phyloP scores from a whole-genome alignment of 495 filamentous ascomycete genomes.

The Neurospora sp. region DNA sequence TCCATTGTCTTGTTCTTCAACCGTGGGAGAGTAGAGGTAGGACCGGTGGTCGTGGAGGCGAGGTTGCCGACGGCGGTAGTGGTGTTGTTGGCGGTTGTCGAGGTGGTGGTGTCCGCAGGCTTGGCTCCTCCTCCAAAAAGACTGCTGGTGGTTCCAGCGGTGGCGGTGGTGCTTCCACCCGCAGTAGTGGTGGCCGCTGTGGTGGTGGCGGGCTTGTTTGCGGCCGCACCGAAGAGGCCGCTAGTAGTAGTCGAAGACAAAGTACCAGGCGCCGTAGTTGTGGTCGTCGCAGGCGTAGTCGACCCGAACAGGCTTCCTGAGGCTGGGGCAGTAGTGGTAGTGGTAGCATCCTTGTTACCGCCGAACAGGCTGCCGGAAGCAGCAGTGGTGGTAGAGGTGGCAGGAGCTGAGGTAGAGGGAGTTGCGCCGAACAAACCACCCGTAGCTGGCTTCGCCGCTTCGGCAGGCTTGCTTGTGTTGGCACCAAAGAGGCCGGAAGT shows the following conservation, averaged over 20 bases:
- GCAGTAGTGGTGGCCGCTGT: conserved; percentile 2
- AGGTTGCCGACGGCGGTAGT: conserved; percentile 28
- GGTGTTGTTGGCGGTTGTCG: conserved; percentile 3
- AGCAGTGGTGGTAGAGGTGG: background rate
- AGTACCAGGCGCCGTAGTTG: conserved; percentile 6
- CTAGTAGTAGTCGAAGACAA: conserved; percentile 1
- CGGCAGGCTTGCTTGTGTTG: conserved; percentile 12
- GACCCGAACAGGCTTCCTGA: conserved; percentile 1
- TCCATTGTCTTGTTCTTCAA: conserved; percentile 99
- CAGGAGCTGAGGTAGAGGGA: background rate
- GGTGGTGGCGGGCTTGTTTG: conserved; percentile 8
- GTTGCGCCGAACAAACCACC: background rate
- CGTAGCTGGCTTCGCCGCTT: background rate
- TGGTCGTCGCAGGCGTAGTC: conserved; percentile 7
- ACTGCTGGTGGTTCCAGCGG: conserved; percentile 9
- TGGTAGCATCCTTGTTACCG: background rate
- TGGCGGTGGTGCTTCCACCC: conserved; percentile 1
- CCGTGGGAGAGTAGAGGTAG: conserved; percentile 70
- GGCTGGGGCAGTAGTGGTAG: background rate
- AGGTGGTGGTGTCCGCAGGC: conserved; percentile 14
- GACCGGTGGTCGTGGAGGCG: conserved; percentile 65
- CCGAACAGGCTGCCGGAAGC: conserved; percentile 3
- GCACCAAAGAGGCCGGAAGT: conserved; percentile 14
- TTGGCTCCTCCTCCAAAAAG: conserved; percentile 23
- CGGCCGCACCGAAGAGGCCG: conserved; percentile 10